Percentiles rank a stretch among this genome's conserved stretches.
These are phyloP conservation scores for Vitis hybrid DNA, from an alignment of 177 flowering plant species.

Conservation along the genomic window DNA sequence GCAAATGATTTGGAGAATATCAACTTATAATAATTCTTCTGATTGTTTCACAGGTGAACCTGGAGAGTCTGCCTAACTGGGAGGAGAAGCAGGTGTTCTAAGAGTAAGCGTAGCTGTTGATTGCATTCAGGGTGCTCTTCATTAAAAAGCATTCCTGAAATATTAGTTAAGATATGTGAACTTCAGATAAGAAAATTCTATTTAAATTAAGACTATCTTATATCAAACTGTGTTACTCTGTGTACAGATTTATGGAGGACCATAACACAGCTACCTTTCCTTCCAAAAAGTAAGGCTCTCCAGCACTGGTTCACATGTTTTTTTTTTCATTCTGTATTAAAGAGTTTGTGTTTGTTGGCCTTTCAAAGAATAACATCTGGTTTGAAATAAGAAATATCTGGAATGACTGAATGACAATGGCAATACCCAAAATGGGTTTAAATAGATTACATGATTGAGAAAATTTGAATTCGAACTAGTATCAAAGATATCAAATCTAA, in stretches of 20 bases:
- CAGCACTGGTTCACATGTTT: not conserved
- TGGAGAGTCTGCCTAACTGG: constrained; percentile 84
- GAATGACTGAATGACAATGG: too few species aligned
- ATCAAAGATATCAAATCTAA: too few species aligned
- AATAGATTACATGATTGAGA: too few species aligned
- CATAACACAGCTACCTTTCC: constrained; percentile 96
- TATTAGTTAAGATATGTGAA: not conserved
- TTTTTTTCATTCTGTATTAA: too few species aligned
- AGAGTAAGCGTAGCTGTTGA: constrained; percentile 24
- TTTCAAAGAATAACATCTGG: not conserved
- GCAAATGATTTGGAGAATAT: too few species aligned
- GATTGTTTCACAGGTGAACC: constrained; percentile 60
- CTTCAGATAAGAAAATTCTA: too few species aligned
- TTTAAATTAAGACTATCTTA: not conserved
- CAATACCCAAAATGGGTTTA: too few species aligned
- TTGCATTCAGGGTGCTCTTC: not conserved
- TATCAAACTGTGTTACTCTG: not conserved
- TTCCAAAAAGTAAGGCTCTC: constrained; percentile 82
- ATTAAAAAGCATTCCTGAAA: not conserved
- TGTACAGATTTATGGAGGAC: constrained; percentile 96
- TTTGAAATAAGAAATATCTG: too few species aligned
- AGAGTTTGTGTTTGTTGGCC: too few species aligned
- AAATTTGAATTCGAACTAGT: too few species aligned
- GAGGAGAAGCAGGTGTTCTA: constrained; percentile 97
- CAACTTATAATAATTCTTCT: too few species aligned